A percentile compares a stretch with the other conserved stretches of the same genome.
These are phyloP conservation scores for Domatiomyces catenatus DNA, from an alignment of 2,329 filamentous ascomycete genomes.

Conservation along the genomic window DNA sequence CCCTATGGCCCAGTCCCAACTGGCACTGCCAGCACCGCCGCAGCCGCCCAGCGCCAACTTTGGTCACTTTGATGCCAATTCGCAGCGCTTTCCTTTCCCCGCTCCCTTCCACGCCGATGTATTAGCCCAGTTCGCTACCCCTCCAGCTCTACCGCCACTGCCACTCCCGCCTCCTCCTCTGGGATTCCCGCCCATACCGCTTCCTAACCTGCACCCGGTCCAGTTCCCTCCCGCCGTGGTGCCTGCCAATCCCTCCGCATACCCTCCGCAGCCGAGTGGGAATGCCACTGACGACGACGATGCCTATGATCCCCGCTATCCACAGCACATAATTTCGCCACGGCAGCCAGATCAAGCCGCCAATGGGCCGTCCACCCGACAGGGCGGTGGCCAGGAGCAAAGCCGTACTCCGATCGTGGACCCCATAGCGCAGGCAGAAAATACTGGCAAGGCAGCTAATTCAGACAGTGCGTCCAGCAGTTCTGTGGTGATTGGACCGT, in stretches of 20 bases:
- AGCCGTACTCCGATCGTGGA: background rate
- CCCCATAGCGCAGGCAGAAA: background rate
- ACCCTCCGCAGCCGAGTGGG: constrained; percentile 3
- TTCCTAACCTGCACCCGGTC: constrained; percentile 9
- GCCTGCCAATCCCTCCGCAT: constrained; percentile 7
- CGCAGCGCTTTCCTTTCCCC: constrained; percentile 15
- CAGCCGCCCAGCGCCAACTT: background rate
- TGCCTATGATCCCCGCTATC: constrained; percentile 1
- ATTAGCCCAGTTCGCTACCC: constrained; percentile 14
- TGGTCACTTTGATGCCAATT: constrained; percentile 9
- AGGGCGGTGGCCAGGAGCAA: background rate
- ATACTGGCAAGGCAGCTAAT: background rate
- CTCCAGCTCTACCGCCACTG: constrained; percentile 1
- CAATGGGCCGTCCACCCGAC: background rate
- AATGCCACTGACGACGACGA: background rate
- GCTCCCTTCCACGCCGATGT: constrained; percentile 14
- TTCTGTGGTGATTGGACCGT: background rate
- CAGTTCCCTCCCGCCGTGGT: constrained; percentile 6
- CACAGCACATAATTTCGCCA: background rate
- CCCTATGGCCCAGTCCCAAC: background rate
- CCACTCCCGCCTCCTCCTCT: constrained; percentile 10
- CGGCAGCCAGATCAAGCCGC: background rate
- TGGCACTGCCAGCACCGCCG: no score
- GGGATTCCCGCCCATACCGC: constrained; percentile 10
- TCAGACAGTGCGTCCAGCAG: background rate